Evolutionary conservation across 2,329 filamentous ascomycete genomes (phyloP), one percentile per base, ranked within the genome.

Genomic region (Trichoderma aggressivum): DNA sequence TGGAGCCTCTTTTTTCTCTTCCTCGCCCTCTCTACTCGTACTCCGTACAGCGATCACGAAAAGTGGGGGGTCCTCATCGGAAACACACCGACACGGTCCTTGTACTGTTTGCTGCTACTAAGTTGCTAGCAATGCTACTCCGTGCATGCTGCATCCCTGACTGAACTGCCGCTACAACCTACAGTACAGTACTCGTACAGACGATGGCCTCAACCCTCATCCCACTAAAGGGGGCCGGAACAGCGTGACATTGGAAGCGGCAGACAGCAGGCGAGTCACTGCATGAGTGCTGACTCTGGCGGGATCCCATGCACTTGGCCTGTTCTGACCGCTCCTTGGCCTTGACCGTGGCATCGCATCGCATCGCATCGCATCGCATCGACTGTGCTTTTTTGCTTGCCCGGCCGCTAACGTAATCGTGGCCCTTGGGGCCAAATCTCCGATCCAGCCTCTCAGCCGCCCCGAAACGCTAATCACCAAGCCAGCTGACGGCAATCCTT

Each of bases 401-500:
- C 30, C 50, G 30, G 63, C 50, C 21, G 32, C 32, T 55, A 55
- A 55, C 39, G 43, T 21, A 58, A 58, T 55, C 28, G 16, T 26
- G 24, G 50, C 30, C 34, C 59, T 5, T 64, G 12, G 26, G n/a
- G n/a, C 26, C 56, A 69, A 69, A 69, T 69, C 36, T 53, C 60
- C 67, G 43, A 63, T 63, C 30, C 59, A 70, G 67, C 67, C 67
- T 70, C 67, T 63, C 47, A 70, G 59, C 59, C 67, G 67, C n/a
- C 67, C 67, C 58, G 39, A 47, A 61, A 69, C 56, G 53, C 65
- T 59, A 62, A 70, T 39, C 18, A 47, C 11, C 28, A 55, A 32
- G 18, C 64, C 55, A 32, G 24, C 34, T 30, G 16, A 55, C 34
- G 39, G 30, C 50, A 56, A 58, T 58, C 55, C 36, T 39, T 32